Evolutionary conservation across 768 basidiomycete species (phyloP), one percentile per base, ranked within the genome.

Genomic region (Pleurotus djamor): DNA sequence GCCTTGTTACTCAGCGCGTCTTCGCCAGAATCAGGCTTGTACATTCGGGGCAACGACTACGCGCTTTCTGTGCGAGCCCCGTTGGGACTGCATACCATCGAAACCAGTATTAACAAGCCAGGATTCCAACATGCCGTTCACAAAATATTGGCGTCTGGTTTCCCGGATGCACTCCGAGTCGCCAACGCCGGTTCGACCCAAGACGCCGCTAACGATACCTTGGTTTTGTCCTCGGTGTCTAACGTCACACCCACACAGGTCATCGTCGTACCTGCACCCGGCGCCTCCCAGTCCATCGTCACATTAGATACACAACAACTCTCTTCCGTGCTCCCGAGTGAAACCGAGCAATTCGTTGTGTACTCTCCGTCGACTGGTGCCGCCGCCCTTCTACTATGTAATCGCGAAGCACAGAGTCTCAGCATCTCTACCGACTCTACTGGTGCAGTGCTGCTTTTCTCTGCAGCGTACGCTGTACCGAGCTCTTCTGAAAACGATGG

Each of bases 321-420:
- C 7, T n/a, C 59, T 5, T 32, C 47, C 3, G 36, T 66, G 7
- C 59, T 66, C 2, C 51, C 60, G 33, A 60, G 45, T 41, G 59
- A 52, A 43, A 52, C 32, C 6, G 43, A 60, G 16, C 62, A 52
- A 7, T 63, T 65, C 34, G 38, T 65, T 14, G 52, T 73, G 7
- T 68, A 61, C 45, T 60, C 64, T 6, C 66, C 62, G n/a, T 32
- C 58, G 12, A 14, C 16, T 10, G 12, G 14, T 12, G 6, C 32
- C 14, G 54, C 54, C 4, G 54, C 8, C 14, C 16, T 56, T 45
- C 14, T 49, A 54, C 16, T 60, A 55, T 35, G 67, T 16, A 36
- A 33, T 12, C 8, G 9, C 8, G 28, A 5, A 21, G 37, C 44
- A 2, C 54, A 43, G 3, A 56, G 38, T 2, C 5, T 56, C 3